Percentiles rank a stretch among this genome's conserved stretches.
These are phyloP conservation scores for Penicillium waksmanii DNA, from an alignment of 495 filamentous ascomycete genomes.

Conservation along the genomic window DNA sequence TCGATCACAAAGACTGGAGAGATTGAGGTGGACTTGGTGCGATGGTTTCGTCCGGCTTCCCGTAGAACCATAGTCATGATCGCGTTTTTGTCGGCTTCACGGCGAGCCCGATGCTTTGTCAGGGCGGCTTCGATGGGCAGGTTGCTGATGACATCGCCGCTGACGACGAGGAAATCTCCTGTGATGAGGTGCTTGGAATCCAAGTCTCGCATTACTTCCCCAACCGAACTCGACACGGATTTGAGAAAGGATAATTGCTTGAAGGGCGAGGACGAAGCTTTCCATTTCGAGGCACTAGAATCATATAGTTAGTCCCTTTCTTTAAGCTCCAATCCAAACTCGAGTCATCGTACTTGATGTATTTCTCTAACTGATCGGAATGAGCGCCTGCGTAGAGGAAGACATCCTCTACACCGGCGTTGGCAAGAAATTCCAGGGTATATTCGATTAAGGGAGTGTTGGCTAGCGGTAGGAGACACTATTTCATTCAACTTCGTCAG, in stretches of 20 bases:
- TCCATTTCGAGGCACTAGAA: conserved; percentile 69
- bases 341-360: conserved; percentile 61
- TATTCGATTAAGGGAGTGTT: conserved; percentile 97
- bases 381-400: conserved; percentile 92
- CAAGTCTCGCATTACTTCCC: conserved; percentile 93
- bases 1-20: conserved; percentile 87
- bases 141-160: conserved; percentile 94
- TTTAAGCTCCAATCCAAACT: neutral
- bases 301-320: conserved; percentile 15
- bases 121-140: conserved; percentile 80
- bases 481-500: conserved; percentile 8
- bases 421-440: conserved; percentile 93
- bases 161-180: conserved; percentile 89
- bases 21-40: conserved; percentile 72
- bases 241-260: conserved; percentile 80
- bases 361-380: conserved; percentile 84
- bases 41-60: conserved; percentile 72
- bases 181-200: conserved; percentile 85
- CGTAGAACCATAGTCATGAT: conserved; percentile 98
- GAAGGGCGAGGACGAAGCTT: conserved; percentile 75
- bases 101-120: conserved; percentile 75
- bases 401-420: conserved; percentile 88
- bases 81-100: conserved; percentile 84
- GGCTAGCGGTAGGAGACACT: conserved; percentile 93
- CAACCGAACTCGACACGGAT: conserved; percentile 83